Evolutionary conservation across 2,329 filamentous ascomycete genomes (phyloP).

Genomic region (Exserohilum rostratum): DNA sequence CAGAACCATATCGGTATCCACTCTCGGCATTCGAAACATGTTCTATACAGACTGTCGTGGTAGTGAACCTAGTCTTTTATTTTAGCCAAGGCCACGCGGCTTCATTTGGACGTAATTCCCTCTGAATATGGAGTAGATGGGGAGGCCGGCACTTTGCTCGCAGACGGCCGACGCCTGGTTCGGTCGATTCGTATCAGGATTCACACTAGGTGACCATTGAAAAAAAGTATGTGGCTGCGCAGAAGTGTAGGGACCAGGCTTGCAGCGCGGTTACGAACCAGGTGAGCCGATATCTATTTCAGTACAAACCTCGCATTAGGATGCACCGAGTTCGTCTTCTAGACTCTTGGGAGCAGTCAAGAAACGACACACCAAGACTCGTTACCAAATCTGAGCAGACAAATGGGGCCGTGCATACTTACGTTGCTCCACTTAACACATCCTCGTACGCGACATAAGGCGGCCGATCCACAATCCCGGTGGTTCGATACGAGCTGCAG

Average conservation of each 20-base stretch:
- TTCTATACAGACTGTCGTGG: background rate
- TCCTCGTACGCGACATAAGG: constrained; percentile 4
- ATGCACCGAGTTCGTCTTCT: background rate
- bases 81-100: background rate
- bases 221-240: background rate
- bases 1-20: constrained; percentile 1
- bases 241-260: background rate
- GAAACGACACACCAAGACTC: background rate
- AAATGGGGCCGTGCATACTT: background rate
- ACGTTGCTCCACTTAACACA: background rate
- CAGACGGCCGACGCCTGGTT: background rate
- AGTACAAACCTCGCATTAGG: background rate
- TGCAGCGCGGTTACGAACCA: background rate
- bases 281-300: background rate
- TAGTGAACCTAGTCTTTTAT: background rate
- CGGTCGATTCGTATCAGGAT: background rate
- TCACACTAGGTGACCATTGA: background rate
- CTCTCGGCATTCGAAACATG: background rate
- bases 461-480: constrained; percentile 2
- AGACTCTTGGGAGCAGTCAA: background rate
- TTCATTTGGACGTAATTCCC: background rate
- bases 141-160: background rate
- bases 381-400: background rate
- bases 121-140: background rate
- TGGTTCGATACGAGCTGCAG: background rate